These are phyloP conservation scores for Diaporthe batatas DNA, from an alignment of 2,329 filamentous ascomycete genomes.

Conservation along the genomic window DNA sequence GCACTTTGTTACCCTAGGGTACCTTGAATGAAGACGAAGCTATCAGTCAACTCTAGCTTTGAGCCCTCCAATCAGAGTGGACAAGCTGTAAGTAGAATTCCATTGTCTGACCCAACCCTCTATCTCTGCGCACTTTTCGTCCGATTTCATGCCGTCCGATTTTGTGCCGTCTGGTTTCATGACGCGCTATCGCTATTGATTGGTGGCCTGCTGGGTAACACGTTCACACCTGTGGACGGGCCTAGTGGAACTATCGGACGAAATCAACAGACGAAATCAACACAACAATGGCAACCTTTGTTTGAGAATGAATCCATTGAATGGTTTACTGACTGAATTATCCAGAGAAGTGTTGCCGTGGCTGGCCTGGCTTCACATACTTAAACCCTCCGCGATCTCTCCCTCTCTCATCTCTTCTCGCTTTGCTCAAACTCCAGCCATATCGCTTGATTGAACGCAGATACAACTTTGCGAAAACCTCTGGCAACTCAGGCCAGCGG, in stretches of 20 bases:
- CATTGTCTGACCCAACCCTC: not conserved
- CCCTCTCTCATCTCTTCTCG: not conserved
- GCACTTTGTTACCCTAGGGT: too few relatives aligned
- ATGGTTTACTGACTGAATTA: not conserved
- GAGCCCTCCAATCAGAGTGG: not conserved
- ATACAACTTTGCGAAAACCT: not conserved
- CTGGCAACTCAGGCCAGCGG: not conserved
- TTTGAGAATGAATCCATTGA: not conserved
- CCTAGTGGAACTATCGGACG: not conserved
- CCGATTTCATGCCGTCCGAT: too few relatives aligned
- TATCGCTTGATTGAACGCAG: not conserved
- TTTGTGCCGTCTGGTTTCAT: not conserved
- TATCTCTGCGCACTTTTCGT: not conserved
- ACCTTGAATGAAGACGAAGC: too few relatives aligned
- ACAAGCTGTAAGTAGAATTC: not conserved
- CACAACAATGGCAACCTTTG: not conserved
- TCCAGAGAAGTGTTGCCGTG: not conserved
- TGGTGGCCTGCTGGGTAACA: not conserved
- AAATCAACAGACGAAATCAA: too few relatives aligned
- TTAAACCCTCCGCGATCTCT: slow-evolving; percentile 2
- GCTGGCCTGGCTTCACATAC: not conserved
- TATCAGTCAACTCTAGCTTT: not conserved
- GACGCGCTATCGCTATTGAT: not conserved
- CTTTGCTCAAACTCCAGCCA: not conserved
- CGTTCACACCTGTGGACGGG: not conserved